These are phyloP conservation scores for Penicillium occitanis DNA, from an alignment of 2,329 filamentous ascomycete genomes.

Conservation along the genomic window DNA sequence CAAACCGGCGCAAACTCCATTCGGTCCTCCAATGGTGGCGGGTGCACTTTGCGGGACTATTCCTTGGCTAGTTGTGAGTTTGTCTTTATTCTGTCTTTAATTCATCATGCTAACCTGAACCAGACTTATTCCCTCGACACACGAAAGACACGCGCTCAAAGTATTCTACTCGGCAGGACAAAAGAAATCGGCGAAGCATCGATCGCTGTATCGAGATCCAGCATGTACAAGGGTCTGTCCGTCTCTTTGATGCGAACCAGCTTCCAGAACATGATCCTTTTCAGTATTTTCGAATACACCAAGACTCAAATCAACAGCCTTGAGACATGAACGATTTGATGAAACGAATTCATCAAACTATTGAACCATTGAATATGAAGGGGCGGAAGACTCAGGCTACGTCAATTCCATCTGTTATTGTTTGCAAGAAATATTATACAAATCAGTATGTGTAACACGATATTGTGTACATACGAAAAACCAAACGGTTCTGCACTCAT, in stretches of 20 bases:
- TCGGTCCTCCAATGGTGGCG: slow-evolving; percentile 46
- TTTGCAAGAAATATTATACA: background rate
- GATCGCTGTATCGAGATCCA: slow-evolving; percentile 41
- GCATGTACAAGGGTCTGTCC: slow-evolving; percentile 51
- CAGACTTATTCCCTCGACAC: slow-evolving; percentile 52
- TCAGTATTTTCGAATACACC: slow-evolving; percentile 49
- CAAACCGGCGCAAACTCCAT: slow-evolving; percentile 40
- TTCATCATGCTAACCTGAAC: background rate
- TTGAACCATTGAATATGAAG: background rate
- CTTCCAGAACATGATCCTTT: slow-evolving; percentile 51
- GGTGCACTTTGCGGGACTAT: slow-evolving; percentile 50
- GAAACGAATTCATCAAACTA: background rate
- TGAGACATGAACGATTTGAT: slow-evolving; percentile 26
- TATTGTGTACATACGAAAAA: slow-evolving; percentile 7
- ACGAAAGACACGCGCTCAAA: slow-evolving; percentile 51
- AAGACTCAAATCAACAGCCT: slow-evolving; percentile 46
- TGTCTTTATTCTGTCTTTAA: too few relatives aligned
- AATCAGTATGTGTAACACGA: slow-evolving; percentile 14
- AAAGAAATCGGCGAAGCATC: slow-evolving; percentile 45
- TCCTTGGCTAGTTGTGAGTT: slow-evolving; percentile 48
- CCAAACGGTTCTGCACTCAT: slow-evolving; percentile 9
- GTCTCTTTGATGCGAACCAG: slow-evolving; percentile 49
- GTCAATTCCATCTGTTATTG: slow-evolving; percentile 6
- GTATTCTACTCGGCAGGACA: slow-evolving; percentile 45
- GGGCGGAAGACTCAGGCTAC: background rate